Conservation (phyloP, 306 rosid species). For the Leucaena leucocephala region DNA sequence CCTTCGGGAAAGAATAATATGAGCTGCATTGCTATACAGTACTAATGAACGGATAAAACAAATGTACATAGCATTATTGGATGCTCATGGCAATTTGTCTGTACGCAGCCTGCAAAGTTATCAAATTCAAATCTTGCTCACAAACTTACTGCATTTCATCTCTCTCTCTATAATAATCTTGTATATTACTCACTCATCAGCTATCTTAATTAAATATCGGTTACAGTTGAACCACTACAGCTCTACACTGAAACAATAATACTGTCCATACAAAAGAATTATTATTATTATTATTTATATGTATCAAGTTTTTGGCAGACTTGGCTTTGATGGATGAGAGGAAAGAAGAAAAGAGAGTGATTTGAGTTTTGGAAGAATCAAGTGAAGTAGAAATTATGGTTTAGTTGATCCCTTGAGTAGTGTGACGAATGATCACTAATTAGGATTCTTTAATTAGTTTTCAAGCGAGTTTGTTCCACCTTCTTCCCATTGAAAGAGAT, state of each 20-base stretch:
- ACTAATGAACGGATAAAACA: neutral
- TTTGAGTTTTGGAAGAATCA: slow-evolving; percentile 21
- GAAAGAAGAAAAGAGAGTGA: neutral
- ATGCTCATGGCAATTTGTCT: slow-evolving; percentile 22
- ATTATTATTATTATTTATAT: neutral
- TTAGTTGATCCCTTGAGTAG: slow-evolving; percentile 19
- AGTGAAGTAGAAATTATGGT: slow-evolving; percentile 15
- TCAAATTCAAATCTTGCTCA: slow-evolving; percentile 16
- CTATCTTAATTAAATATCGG: neutral
- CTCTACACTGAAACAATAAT: neutral
- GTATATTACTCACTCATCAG: slow-evolving; percentile 15
- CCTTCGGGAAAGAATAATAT: neutral
- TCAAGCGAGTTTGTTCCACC: slow-evolving; percentile 45
- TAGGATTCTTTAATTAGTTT: neutral
- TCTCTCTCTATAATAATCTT: neutral
- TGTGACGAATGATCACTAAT: slow-evolving; percentile 7
- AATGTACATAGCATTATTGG: neutral
- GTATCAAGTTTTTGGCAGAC: neutral
- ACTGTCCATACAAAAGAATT: neutral
- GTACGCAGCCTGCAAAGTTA: neutral
- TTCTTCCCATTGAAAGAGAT: slow-evolving; percentile 36
- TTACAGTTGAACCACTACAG: neutral
- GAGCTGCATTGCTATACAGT: slow-evolving; percentile 3
- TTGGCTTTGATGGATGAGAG: neutral
- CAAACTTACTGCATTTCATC: slow-evolving; percentile 12